Percentiles rank a stretch among this genome's conserved stretches.
phyloP scores from a whole-genome alignment of 352 stramenopile genomes.

The Phytophthora vignae region DNA sequence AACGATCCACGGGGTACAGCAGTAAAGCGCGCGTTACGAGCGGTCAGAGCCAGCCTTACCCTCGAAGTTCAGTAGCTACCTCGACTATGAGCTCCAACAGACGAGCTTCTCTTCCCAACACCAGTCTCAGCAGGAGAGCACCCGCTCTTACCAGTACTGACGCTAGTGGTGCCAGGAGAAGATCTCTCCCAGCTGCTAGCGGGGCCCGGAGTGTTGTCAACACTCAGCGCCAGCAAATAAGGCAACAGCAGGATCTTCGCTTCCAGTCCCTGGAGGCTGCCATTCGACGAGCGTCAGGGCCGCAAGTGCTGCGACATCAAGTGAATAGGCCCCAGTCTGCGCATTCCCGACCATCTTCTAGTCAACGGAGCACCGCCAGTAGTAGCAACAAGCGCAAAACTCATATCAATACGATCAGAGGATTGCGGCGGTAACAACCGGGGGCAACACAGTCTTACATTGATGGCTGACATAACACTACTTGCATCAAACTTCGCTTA shows the following conservation, averaged over 20 bases:
- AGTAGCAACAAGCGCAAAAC: conserved; percentile 18
- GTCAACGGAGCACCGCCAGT: neutral
- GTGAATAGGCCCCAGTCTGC: neutral
- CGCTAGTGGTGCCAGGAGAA: conserved; percentile 8
- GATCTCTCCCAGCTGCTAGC: neutral
- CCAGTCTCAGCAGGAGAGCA: neutral
- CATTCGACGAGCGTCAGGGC: conserved; percentile 26
- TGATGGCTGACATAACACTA: neutral
- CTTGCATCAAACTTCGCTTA: too few relatives aligned
- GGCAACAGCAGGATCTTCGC: conserved; percentile 49
- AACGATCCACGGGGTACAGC: conserved; percentile 4
- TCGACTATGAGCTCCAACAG: neutral
- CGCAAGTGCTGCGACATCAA: conserved; percentile 3
- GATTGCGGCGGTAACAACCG: conserved; percentile 29
- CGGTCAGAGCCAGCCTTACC: neutral
- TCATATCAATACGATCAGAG: conserved; percentile 45
- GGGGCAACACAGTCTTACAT: neutral
- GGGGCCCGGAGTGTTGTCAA: neutral
- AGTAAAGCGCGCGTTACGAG: neutral
- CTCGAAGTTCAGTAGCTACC: conserved; percentile 6
- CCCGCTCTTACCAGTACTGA: neutral
- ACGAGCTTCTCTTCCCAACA: conserved; percentile 9
- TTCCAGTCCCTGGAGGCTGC: conserved; percentile 50
- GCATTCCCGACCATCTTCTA: conserved; percentile 5
- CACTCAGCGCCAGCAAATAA: conserved; percentile 19